Evolutionary conservation across 2,329 filamentous ascomycete species (phyloP).

Genomic region (Verticillium alfalfae): DNA sequence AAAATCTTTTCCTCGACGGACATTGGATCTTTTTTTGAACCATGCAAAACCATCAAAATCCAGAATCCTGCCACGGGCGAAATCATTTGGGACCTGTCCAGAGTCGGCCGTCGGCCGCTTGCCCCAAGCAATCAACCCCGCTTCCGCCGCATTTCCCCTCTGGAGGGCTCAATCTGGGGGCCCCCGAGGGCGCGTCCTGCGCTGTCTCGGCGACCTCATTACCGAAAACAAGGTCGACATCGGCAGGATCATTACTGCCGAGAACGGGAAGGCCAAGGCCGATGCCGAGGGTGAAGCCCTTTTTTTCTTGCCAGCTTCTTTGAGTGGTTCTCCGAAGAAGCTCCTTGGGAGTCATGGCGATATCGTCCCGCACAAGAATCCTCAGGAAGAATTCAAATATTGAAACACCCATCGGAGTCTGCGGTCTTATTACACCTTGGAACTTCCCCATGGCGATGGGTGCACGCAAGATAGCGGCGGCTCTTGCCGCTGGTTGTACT

Average conservation of each 20-base stretch:
- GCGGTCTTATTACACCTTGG: slow-evolving; percentile 54
- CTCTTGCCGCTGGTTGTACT: slow-evolving; percentile 88
- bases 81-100: slow-evolving; percentile 77
- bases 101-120: slow-evolving; percentile 78
- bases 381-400: slow-evolving; percentile 63
- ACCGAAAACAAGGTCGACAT: slow-evolving; percentile 60
- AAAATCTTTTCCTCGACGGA: slow-evolving; percentile 66
- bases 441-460: slow-evolving; percentile 80
- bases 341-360: slow-evolving; percentile 66
- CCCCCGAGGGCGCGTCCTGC: slow-evolving; percentile 49
- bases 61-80: slow-evolving; percentile 75
- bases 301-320: slow-evolving; percentile 69
- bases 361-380: slow-evolving; percentile 62
- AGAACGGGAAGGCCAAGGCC: slow-evolving; percentile 78
- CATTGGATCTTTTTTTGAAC: slow-evolving; percentile 66
- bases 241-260: slow-evolving; percentile 74
- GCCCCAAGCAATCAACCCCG: slow-evolving; percentile 73
- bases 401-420: slow-evolving; percentile 12
- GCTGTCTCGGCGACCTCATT: slow-evolving; percentile 58
- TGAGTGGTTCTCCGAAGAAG: slow-evolving; percentile 78
- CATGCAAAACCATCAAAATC: slow-evolving; percentile 60
- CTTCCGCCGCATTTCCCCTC: slow-evolving; percentile 63
- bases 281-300: slow-evolving; percentile 70
- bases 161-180: slow-evolving; percentile 53
- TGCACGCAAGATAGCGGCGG: slow-evolving; percentile 63